Conservation (phyloP, 2,329 filamentous ascomycete species). For the Penicillium sp. region DNA sequence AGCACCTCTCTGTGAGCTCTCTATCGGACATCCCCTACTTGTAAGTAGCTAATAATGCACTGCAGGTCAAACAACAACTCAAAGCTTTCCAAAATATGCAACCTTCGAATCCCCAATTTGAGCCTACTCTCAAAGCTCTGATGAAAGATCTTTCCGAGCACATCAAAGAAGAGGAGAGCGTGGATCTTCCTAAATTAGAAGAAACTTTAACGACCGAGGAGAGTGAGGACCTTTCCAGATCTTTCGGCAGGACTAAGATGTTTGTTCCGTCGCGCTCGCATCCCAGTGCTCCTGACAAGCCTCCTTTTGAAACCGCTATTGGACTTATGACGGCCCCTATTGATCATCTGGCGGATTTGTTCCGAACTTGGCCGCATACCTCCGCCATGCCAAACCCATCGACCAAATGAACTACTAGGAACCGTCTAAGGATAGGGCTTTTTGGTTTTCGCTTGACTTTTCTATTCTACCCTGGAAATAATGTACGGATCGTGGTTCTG, state of each 20-base stretch:
- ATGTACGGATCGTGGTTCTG: no score
- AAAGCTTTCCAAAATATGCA: slow-evolving; percentile 53
- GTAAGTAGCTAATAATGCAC: not conserved
- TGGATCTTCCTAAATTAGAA: slow-evolving; percentile 56
- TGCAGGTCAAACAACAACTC: slow-evolving; percentile 55
- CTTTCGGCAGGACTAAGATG: not conserved
- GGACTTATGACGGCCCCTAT: slow-evolving; percentile 60
- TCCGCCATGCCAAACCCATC: slow-evolving; percentile 20
- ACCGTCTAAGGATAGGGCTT: no score
- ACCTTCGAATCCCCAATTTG: slow-evolving; percentile 44
- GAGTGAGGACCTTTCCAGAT: not conserved
- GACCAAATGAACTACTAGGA: slow-evolving; percentile 6
- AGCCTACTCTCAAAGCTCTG: slow-evolving; percentile 46
- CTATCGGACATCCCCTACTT: not conserved
- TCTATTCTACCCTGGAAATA: no score
- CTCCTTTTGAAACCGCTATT: slow-evolving; percentile 59
- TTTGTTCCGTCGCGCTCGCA: slow-evolving; percentile 53
- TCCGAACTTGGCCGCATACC: slow-evolving; percentile 51
- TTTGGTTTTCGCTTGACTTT: no score
- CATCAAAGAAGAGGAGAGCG: slow-evolving; percentile 55
- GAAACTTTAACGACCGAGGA: slow-evolving; percentile 35
- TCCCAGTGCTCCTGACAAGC: slow-evolving; percentile 53
- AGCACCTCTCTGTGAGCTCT: slow-evolving; percentile 42
- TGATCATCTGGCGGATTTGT: slow-evolving; percentile 59
- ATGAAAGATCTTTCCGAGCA: slow-evolving; percentile 50